Base-by-base conservation (phyloP, 2,329 filamentous ascomycete genomes). In the Zalaria obscura region DNA sequence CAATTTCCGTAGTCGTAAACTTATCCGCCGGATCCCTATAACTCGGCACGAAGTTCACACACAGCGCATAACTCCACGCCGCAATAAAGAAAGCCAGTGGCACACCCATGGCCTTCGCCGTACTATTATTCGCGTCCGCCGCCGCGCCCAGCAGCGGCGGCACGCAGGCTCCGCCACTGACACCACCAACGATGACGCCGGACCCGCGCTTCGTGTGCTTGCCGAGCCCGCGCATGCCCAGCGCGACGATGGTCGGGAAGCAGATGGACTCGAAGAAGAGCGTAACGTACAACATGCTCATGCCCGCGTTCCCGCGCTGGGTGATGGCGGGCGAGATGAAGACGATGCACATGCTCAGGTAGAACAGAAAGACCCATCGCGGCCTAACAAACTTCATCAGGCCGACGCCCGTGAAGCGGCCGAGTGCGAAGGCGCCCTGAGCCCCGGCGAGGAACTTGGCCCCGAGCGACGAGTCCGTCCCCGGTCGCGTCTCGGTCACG, bases 231-330 rank as follows among this genome's bases (percentile, higher is more conserved):
- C 84, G 75, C 45, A 93, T 78, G 3, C 81, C 83, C 8, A 91
- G 71, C 3, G 83, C 78, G 50, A 87, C 86, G 45, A 91, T 78
- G 2, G 88, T 77, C 0, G 87, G 86, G 68, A 84, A 93, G 50
- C 85, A 75, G 40, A 86, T 84, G 0, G 80, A 83, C 58, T 89
- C 84, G 53, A 83, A 85, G 59, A 93, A 85, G 49, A 85, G 79
- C 48, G 83, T 81, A 27, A 88, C 52, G 33, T 79, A 67, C 2
- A 83, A 64, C 48, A 84, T 78, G n/a, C 75, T 66, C 43, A 78
- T 67, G 10, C 71, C 71, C 0, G 64, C 60, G 42, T 69, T 67
- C 27, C 68, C 71, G 10, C 55, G 57, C n/a, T 70, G 65, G 4
- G 63, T 68, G 43, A 77, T 74, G 7, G 69, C 58, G 0, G 70